phyloP scores from a whole-genome alignment of 2,329 filamentous ascomycete genomes.

The Epichloe bromicola region DNA sequence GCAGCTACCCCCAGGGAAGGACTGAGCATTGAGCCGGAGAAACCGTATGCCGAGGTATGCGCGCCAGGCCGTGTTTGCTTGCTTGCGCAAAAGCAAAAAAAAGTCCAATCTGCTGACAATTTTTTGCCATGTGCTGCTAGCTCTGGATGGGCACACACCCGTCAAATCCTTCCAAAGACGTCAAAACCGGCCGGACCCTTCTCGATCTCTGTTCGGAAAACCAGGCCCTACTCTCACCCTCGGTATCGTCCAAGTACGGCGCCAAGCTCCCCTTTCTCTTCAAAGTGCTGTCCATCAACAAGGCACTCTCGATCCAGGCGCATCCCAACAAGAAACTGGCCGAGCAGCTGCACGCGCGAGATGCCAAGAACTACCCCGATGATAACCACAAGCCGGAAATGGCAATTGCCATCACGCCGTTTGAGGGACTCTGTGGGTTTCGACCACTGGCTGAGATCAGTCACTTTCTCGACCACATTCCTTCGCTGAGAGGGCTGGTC shows the following conservation, averaged over 20 bases:
- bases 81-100: background rate
- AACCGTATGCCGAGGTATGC: slow-evolving; percentile 81
- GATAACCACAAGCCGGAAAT: slow-evolving; percentile 99
- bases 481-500: slow-evolving; percentile 50
- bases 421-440: slow-evolving; percentile 94
- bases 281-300: slow-evolving; percentile 93
- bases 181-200: slow-evolving; percentile 70
- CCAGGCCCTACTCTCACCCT: slow-evolving; percentile 61
- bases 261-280: slow-evolving; percentile 88
- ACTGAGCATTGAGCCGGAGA: slow-evolving; percentile 69
- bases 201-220: slow-evolving; percentile 84
- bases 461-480: slow-evolving; percentile 56
- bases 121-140: slow-evolving; percentile 28
- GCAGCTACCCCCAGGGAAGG: slow-evolving; percentile 68
- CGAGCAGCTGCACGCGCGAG: slow-evolving; percentile 71
- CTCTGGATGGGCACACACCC: slow-evolving; percentile 99
- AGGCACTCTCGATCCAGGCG: slow-evolving; percentile 92
- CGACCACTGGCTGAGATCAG: slow-evolving; percentile 74
- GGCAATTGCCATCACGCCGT: slow-evolving; percentile 93
- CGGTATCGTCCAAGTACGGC: slow-evolving; percentile 62
- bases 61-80: background rate
- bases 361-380: slow-evolving; percentile 92
- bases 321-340: slow-evolving; percentile 90
- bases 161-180: slow-evolving; percentile 84
- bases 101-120: background rate